Evolutionary conservation across 2,329 filamentous ascomycete species (phyloP), one percentile per base, ranked within the genome.

Genomic region (Stachybotrys echinatus): DNA sequence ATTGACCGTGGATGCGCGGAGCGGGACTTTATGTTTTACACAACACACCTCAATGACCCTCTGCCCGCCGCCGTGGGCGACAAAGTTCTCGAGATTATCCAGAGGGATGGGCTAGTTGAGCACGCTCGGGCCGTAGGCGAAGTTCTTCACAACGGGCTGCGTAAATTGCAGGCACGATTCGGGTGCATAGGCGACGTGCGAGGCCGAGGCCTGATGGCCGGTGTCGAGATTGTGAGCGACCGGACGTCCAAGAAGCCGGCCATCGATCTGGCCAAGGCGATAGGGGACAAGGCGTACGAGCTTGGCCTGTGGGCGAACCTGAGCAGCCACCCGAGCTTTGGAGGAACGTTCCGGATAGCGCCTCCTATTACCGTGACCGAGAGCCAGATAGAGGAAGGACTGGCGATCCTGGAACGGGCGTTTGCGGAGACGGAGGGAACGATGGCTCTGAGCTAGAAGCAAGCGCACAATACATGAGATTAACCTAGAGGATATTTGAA

Each of bases 11-110:
- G 70, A 2, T 76, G 74, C 27, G 63, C 65, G 12, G 73, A 80
- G 18, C 66, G 68, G 3, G 75, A 72, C 23, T 85, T 74, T 55
- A 66, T 79, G 18, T 84, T 79, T 58, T 76, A 80, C 54, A 85
- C 81, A 0, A 85, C 82, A 0, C 83, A 85, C 55, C 64, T 83
- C 45, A 84, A 85, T 54, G 82, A 85, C 54, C 80, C 81, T 0
- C 64, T 85, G 1, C 74, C 81, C 0, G 79, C 79, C 0, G 77
- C 80, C 0, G 79, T 85, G 1, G 81, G 80, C 1, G 69, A 77
- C 53, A 84, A 84, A 57, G 81, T 84, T 2, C 69, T 85, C 2
- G 80, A 85, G 51, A 80, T 84, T 12, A 77, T 85, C 1, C 67
- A 77, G 19, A 68, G 80, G 2, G 81, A 85, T 52, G 65, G 72